Evolutionary conservation across 1,284 basidiomycete genomes (phyloP).

Genomic region (Cryptococcus sp.): DNA sequence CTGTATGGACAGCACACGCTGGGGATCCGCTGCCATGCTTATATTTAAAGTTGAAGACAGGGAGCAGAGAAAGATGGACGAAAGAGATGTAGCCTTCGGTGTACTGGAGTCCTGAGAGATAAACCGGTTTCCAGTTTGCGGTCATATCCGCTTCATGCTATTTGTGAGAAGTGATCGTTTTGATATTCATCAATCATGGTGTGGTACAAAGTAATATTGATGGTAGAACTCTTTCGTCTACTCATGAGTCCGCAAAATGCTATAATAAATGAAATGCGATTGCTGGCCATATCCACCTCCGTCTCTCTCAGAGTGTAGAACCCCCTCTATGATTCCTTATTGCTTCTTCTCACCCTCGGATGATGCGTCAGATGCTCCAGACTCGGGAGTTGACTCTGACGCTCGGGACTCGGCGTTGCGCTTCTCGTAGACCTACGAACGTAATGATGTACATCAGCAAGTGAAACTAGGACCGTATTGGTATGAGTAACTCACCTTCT

Average conservation of each 20-base stretch:
- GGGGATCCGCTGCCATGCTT: conserved; percentile 24
- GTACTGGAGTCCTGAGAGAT: no score
- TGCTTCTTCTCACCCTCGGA: conserved; percentile 45
- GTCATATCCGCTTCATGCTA: not conserved
- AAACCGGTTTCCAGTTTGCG: no score
- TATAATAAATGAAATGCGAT: not conserved
- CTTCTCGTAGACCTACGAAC: conserved; percentile 78
- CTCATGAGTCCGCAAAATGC: not conserved
- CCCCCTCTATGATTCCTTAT: conserved; percentile 10
- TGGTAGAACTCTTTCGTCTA: not conserved
- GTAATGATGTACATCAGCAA: conserved; percentile 7
- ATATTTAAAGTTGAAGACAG: no score
- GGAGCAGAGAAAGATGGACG: not conserved
- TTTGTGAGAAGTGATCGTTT: conserved; percentile 1
- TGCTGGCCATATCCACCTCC: not conserved
- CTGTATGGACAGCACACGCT: conserved; percentile 67
- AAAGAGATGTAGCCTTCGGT: no score
- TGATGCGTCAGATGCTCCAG: conserved; percentile 16
- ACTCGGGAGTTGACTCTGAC: conserved; percentile 18
- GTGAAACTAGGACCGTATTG: not conserved
- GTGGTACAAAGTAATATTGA: conserved; percentile 1
- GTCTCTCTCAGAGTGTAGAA: not conserved
- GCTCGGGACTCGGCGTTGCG: conserved; percentile 65
- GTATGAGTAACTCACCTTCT: conserved; percentile 64
- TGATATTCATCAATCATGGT: not conserved